phyloP scores from a whole-genome alignment of 2,329 filamentous ascomycete species.

The Byssochlamys sp. region DNA sequence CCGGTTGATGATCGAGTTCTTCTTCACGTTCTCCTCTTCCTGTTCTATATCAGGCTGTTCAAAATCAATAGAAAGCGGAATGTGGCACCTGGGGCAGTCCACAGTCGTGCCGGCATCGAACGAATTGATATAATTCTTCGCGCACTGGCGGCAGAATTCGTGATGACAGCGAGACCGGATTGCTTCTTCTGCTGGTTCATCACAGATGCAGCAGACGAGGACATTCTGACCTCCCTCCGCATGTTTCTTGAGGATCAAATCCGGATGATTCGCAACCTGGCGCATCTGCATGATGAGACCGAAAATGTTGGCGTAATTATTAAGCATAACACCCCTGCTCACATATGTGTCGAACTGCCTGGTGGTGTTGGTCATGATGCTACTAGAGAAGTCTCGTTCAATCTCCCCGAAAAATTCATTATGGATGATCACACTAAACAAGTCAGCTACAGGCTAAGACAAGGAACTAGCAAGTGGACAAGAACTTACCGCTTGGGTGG shows the following conservation, averaged over 20 bases:
- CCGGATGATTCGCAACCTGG: slow-evolving; percentile 91
- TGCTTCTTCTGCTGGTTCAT: slow-evolving; percentile 89
- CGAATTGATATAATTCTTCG: slow-evolving; percentile 68
- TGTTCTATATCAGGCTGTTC: slow-evolving; percentile 94
- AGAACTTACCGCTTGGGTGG: slow-evolving; percentile 66
- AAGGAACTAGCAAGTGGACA: background rate
- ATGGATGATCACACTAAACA: slow-evolving; percentile 64
- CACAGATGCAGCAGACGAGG: slow-evolving; percentile 85
- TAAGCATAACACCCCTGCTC: slow-evolving; percentile 80
- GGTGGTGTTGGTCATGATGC: slow-evolving; percentile 85
- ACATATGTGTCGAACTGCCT: slow-evolving; percentile 94
- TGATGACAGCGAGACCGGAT: slow-evolving; percentile 87
- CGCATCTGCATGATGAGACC: slow-evolving; percentile 99
- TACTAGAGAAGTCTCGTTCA: slow-evolving; percentile 87
- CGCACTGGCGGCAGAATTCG: slow-evolving; percentile 78
- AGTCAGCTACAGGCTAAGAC: slow-evolving; percentile 3
- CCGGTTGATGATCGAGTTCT: slow-evolving; percentile 93
- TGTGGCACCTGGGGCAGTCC: slow-evolving; percentile 81
- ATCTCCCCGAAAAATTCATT: slow-evolving; percentile 95
- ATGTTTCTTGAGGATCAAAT: slow-evolving; percentile 83
- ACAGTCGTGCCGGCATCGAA: slow-evolving; percentile 53
- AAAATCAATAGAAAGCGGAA: slow-evolving; percentile 77
- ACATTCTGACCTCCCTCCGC: slow-evolving; percentile 79
- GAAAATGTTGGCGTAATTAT: slow-evolving; percentile 98
- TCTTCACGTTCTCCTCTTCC: slow-evolving; percentile 76